These are phyloP conservation scores for Suillus bovinus DNA, from an alignment of 768 basidiomycete species.

Conservation along the genomic window DNA sequence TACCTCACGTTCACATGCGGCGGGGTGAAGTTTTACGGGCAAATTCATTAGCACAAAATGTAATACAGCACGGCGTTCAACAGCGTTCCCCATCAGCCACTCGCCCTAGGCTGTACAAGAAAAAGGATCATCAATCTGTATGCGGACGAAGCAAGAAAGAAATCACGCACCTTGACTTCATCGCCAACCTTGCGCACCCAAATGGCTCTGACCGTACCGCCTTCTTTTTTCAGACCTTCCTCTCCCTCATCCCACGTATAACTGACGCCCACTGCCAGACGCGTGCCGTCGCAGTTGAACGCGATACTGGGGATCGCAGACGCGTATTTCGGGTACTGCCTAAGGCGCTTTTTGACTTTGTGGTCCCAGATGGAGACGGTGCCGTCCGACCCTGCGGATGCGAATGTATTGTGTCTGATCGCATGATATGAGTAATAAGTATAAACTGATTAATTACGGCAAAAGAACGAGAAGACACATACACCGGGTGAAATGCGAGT, in stretches of 20 bases:
- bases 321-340: slow-evolving; percentile 83
- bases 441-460: neutral
- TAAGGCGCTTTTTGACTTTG: slow-evolving; percentile 90
- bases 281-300: slow-evolving; percentile 82
- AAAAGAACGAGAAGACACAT: slow-evolving; percentile 25
- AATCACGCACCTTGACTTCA: slow-evolving; percentile 65
- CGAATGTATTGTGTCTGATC: slow-evolving; percentile 86
- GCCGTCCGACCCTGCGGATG: slow-evolving; percentile 92
- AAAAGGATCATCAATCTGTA: neutral
- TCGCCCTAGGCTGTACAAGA: slow-evolving; percentile 19
- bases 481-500: slow-evolving; percentile 91
- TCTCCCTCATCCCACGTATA: slow-evolving; percentile 93
- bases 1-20: neutral
- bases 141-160: neutral
- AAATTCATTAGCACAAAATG: neutral
- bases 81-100: neutral
- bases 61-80: neutral
- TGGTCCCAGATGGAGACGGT: slow-evolving; percentile 98
- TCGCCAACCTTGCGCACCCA: slow-evolving; percentile 68
- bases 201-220: slow-evolving; percentile 50
- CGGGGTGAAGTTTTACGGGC: neutral
- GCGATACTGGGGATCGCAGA: slow-evolving; percentile 76
- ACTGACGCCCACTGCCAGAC: slow-evolving; percentile 80
- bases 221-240: slow-evolving; percentile 62
- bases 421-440: neutral